phyloP scores from a whole-genome alignment of 495 filamentous ascomycete genomes.

The Lophiotrema nucula region DNA sequence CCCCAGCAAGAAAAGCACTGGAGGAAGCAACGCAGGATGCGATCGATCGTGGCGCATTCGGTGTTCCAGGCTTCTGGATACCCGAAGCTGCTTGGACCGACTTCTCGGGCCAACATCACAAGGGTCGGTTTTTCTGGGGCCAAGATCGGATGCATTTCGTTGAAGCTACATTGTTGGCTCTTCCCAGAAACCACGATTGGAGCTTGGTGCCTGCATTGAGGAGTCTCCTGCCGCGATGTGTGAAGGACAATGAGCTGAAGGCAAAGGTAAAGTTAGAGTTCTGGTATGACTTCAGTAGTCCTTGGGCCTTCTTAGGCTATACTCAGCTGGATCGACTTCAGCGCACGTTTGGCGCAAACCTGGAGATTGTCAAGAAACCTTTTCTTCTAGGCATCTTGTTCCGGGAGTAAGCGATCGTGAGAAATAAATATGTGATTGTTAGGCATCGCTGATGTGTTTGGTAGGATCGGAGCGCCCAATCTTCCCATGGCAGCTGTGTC shows the following conservation, averaged over 20 bases:
- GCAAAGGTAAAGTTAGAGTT: constrained; percentile 21
- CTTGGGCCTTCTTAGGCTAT: constrained; percentile 31
- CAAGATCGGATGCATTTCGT: constrained; percentile 34
- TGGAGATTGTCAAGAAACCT: constrained; percentile 31
- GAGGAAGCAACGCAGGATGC: constrained; percentile 20
- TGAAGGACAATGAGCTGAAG: neutral
- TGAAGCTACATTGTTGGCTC: constrained; percentile 18
- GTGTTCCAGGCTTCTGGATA: constrained; percentile 30
- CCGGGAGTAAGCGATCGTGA: constrained; percentile 18
- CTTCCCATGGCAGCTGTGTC: constrained; percentile 25
- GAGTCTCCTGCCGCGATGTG: constrained; percentile 18
- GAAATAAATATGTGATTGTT: neutral
- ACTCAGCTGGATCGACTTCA: constrained; percentile 22
- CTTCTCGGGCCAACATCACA: constrained; percentile 6
- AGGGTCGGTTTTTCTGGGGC: constrained; percentile 28
- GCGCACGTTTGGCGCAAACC: constrained; percentile 18
- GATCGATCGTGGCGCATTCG: constrained; percentile 22
- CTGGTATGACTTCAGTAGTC: constrained; percentile 32
- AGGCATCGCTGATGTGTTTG: neutral
- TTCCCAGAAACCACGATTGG: neutral
- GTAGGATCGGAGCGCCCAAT: constrained; percentile 31
- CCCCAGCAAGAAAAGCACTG: constrained; percentile 2
- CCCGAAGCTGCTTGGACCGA: constrained; percentile 18
- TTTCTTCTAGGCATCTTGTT: constrained; percentile 29
- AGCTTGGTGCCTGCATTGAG: constrained; percentile 1